Evolutionary conservation across 148 eudicot species (phyloP).

Genomic region (Rhododendron ovatum): DNA sequence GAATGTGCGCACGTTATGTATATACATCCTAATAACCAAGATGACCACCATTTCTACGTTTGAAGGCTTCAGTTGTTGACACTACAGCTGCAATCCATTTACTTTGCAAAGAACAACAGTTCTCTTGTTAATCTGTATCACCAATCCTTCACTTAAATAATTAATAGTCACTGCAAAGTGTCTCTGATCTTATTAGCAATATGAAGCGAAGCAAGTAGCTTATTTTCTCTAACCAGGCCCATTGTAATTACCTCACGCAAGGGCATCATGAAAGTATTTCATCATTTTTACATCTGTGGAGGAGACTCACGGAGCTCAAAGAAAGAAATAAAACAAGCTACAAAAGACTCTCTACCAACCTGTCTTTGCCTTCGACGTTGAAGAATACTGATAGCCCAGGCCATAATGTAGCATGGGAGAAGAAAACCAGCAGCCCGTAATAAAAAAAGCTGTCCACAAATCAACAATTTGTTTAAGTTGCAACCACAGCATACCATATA

Average conservation of each 20-base stretch:
- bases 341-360: slow-evolving; percentile 32
- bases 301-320: background rate
- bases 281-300: background rate
- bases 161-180: background rate
- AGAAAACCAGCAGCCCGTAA: slow-evolving; percentile 83
- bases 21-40: background rate
- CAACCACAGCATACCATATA: background rate
- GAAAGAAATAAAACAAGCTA: background rate
- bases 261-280: background rate
- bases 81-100: background rate
- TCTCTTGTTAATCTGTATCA: background rate
- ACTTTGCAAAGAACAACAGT: background rate
- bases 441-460: slow-evolving; percentile 62
- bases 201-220: background rate
- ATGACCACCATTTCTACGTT: background rate
- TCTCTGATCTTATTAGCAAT: background rate
- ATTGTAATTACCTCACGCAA: background rate
- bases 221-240: background rate
- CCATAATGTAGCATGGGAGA: slow-evolving; percentile 87
- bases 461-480: slow-evolving; percentile 3
- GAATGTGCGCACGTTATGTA: background rate
- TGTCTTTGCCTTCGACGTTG: slow-evolving; percentile 78
- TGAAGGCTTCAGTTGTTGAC: background rate
- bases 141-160: background rate
- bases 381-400: slow-evolving; percentile 77